A percentile compares a stretch with the other conserved stretches of the same genome.
These are phyloP conservation scores for Coffea humblotiana DNA, from an alignment of 305 asterid genomes.

Conservation along the genomic window DNA sequence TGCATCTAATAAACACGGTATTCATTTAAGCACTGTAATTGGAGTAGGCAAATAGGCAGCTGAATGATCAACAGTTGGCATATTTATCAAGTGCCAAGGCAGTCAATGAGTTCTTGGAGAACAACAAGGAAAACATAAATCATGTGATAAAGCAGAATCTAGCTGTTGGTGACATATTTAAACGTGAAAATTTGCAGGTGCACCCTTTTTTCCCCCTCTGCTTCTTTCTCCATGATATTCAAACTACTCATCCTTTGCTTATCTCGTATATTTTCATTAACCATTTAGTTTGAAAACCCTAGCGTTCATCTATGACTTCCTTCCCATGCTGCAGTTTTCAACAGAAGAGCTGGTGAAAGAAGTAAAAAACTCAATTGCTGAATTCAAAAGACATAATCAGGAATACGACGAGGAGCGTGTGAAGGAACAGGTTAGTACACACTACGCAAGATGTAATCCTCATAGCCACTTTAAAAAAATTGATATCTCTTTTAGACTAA, in stretches of 20 bases:
- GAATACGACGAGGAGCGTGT: slow-evolving; percentile 85
- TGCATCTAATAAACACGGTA: neutral
- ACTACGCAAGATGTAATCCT: neutral
- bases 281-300: neutral
- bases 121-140: slow-evolving; percentile 68
- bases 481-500: neutral
- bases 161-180: slow-evolving; percentile 93
- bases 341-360: slow-evolving; percentile 81
- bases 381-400: slow-evolving; percentile 70
- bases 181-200: slow-evolving; percentile 90
- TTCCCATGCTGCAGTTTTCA: slow-evolving; percentile 45
- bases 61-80: slow-evolving; percentile 76
- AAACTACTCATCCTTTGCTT: neutral
- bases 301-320: neutral
- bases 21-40: slow-evolving; percentile 23
- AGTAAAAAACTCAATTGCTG: slow-evolving; percentile 71
- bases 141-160: slow-evolving; percentile 80
- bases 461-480: neutral
- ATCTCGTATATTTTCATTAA: neutral
- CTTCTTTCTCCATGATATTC: neutral
- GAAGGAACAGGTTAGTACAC: slow-evolving; percentile 64
- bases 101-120: slow-evolving; percentile 68
- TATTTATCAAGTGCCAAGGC: slow-evolving; percentile 86
- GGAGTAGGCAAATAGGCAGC: slow-evolving; percentile 72
- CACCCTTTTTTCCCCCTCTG: neutral